Evolutionary conservation across 2,329 filamentous ascomycete genomes (phyloP).

Genomic region (Endoconidiophora laricicola): DNA sequence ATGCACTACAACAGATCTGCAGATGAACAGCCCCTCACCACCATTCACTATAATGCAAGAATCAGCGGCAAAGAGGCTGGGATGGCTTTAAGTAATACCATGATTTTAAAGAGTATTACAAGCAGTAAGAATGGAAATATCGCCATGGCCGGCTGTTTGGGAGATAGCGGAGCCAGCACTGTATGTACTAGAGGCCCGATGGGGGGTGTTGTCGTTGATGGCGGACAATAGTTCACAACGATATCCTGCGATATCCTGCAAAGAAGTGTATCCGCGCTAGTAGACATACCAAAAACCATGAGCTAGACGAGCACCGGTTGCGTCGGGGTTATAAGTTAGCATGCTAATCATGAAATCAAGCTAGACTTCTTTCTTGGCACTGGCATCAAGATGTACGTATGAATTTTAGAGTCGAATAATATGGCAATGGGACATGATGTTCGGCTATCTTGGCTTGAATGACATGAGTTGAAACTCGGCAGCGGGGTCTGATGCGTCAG

Average conservation of each 20-base stretch:
- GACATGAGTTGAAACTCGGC: constrained; percentile 19
- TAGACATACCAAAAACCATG: constrained; percentile 23
- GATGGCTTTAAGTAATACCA: constrained; percentile 19
- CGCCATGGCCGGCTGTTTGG: constrained; percentile 32
- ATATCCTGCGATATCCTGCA: constrained; percentile 32
- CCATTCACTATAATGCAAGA: constrained; percentile 21
- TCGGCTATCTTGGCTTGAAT: constrained; percentile 10
- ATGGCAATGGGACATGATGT: constrained; percentile 26
- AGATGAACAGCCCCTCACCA: constrained; percentile 24
- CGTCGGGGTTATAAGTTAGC: constrained; percentile 19
- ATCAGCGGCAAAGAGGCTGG: constrained; percentile 19
- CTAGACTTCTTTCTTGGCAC: constrained; percentile 15
- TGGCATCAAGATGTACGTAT: constrained; percentile 31
- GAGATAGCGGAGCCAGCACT: constrained; percentile 26
- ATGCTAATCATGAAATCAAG: constrained; percentile 15
- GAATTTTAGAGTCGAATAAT: constrained; percentile 35
- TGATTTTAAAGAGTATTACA: constrained; percentile 21
- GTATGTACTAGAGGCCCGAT: constrained; percentile 31
- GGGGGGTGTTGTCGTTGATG: constrained; percentile 27
- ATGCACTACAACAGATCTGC: constrained; percentile 26
- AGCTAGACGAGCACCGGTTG: constrained; percentile 24
- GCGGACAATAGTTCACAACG: constrained; percentile 26
- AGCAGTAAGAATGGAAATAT: constrained; percentile 21
- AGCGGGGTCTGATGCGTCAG: constrained; percentile 22
- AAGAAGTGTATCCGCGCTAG: constrained; percentile 32